Conservation (phyloP, 257 asterid species). For the Gentiana straminea region DNA sequence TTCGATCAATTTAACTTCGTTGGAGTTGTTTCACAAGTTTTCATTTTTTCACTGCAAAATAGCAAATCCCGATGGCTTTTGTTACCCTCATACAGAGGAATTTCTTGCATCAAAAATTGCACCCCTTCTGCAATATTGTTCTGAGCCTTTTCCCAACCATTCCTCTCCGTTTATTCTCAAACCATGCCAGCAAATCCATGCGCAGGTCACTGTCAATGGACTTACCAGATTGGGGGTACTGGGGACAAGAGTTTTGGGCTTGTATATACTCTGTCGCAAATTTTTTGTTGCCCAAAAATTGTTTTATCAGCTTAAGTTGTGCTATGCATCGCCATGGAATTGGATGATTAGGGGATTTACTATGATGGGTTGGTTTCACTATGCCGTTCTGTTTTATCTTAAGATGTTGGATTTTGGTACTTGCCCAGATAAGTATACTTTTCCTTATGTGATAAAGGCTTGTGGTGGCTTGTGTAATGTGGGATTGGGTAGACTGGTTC, state of each 20-base stretch:
- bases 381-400: slow-evolving; percentile 54
- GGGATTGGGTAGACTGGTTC: slow-evolving; percentile 39
- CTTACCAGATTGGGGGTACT: slow-evolving; percentile 44
- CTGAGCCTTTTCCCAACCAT: slow-evolving; percentile 11
- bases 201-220: slow-evolving; percentile 69
- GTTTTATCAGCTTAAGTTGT: slow-evolving; percentile 56
- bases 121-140: slow-evolving; percentile 32
- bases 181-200: slow-evolving; percentile 52
- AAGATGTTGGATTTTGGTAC: slow-evolving; percentile 77
- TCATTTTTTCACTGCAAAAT: slow-evolving; percentile 5
- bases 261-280: slow-evolving; percentile 43
- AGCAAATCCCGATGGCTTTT: slow-evolving; percentile 1
- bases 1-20: not conserved
- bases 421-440: slow-evolving; percentile 85
- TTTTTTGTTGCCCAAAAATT: slow-evolving; percentile 47
- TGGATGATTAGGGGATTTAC: slow-evolving; percentile 92
- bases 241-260: slow-evolving; percentile 75
- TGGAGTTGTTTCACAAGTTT: not conserved
- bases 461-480: slow-evolving; percentile 52
- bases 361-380: slow-evolving; percentile 41
- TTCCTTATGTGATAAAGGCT: slow-evolving; percentile 73
- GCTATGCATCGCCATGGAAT: slow-evolving; percentile 96
- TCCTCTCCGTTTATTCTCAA: slow-evolving; percentile 19
- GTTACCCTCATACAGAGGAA: slow-evolving; percentile 22
- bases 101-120: slow-evolving; percentile 62